Percentiles rank a stretch among this genome's conserved stretches.
Conservation (phyloP, 1,284 basidiomycete genomes). For the Pholiota adiposa region DNA sequence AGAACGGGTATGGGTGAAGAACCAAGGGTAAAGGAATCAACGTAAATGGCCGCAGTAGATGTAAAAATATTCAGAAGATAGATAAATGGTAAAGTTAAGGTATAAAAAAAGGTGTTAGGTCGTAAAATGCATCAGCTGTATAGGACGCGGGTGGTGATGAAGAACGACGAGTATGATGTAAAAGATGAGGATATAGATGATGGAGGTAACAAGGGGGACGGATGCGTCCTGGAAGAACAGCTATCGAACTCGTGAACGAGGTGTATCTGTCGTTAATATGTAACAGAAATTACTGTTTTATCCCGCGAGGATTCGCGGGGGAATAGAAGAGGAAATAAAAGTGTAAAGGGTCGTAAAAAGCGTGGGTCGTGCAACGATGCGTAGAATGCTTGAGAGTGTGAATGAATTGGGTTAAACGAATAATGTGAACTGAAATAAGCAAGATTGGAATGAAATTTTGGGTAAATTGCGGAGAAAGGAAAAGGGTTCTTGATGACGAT, state of each 20-base stretch:
- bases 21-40: constrained; percentile 24
- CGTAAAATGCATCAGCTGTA: constrained; percentile 28
- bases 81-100: constrained; percentile 28
- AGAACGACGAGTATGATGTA: constrained; percentile 20
- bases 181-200: constrained; percentile 10
- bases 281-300: constrained; percentile 19
- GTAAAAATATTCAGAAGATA: constrained; percentile 27
- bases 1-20: constrained; percentile 24
- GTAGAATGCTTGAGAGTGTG: constrained; percentile 12
- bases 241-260: constrained; percentile 23
- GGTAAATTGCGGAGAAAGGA: constrained; percentile 9
- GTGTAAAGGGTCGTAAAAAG: constrained; percentile 23
- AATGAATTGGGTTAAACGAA: constrained; percentile 1
- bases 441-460: constrained; percentile 14
- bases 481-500: constrained; percentile 18
- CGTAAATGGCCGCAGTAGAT: constrained; percentile 16
- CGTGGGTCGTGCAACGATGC: constrained; percentile 23
- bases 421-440: constrained; percentile 19
- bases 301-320: constrained; percentile 9
- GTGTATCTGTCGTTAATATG: not conserved
- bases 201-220: not conserved
- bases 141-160: constrained; percentile 12
- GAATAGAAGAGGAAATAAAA: constrained; percentile 13
- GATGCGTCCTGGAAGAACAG: constrained; percentile 13
- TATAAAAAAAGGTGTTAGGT: constrained; percentile 15